These are phyloP conservation scores for Stagonosporopsis tanaceti DNA, from an alignment of 2,329 filamentous ascomycete species.

Conservation along the genomic window DNA sequence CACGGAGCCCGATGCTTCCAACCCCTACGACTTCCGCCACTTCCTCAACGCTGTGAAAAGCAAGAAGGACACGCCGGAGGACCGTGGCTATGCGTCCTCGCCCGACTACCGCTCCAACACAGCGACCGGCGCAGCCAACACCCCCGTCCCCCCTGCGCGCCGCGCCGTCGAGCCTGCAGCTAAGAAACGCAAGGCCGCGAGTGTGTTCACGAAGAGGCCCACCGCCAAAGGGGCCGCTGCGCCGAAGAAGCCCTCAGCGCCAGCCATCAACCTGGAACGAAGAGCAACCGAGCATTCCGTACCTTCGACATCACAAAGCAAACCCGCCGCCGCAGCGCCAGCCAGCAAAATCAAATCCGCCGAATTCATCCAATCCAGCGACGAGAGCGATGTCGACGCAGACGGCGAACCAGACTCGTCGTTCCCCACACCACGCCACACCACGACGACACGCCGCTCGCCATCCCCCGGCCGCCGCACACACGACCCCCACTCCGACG, in stretches of 20 bases:
- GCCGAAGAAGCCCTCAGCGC: constrained; percentile 35
- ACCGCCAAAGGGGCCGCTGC: constrained; percentile 11
- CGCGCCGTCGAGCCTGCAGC: constrained; percentile 5
- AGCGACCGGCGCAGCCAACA: neutral
- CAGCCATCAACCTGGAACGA: constrained; percentile 49
- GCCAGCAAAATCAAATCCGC: constrained; percentile 41
- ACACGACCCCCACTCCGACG: constrained; percentile 19
- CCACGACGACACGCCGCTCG: neutral
- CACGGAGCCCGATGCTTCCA: constrained; percentile 51
- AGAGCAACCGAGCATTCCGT: constrained; percentile 37
- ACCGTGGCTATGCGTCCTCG: constrained; percentile 36
- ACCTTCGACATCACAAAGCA: constrained; percentile 18
- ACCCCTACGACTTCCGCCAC: constrained; percentile 60
- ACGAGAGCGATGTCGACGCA: constrained; percentile 26
- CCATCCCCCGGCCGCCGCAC: neutral
- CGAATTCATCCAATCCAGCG: constrained; percentile 42
- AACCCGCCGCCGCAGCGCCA: constrained; percentile 27
- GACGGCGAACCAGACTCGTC: constrained; percentile 21
- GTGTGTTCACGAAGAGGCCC: constrained; percentile 27
- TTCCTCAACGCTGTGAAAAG: constrained; percentile 48
- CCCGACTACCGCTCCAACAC: constrained; percentile 34
- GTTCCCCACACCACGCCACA: neutral
- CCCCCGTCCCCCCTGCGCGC: constrained; percentile 1
- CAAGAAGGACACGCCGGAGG: constrained; percentile 45
- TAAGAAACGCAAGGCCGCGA: constrained; percentile 42